These are phyloP conservation scores for Ophiostoma ulmi DNA, from an alignment of 2,329 filamentous ascomycete species.

Conservation along the genomic window DNA sequence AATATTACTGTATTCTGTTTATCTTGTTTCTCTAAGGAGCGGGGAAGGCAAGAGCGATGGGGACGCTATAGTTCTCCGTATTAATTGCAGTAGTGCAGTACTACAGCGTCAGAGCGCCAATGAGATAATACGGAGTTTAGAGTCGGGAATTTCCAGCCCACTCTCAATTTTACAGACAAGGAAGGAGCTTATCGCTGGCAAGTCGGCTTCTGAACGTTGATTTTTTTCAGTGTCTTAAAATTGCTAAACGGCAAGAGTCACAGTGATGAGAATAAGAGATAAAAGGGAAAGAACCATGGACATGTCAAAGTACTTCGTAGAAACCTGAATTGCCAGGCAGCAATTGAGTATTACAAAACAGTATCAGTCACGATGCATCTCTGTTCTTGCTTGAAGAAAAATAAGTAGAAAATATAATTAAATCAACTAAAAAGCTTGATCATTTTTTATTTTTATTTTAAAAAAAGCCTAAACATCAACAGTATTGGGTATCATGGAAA, in stretches of 20 bases:
- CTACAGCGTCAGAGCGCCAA: background rate
- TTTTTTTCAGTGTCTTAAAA: background rate
- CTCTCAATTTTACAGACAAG: background rate
- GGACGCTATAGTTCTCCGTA: background rate
- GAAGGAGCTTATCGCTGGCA: constrained; percentile 1
- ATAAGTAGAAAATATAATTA: background rate
- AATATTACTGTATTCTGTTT: background rate
- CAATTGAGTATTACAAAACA: background rate
- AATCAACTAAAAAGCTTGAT: no score
- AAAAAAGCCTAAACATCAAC: no score
- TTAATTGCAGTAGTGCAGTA: background rate
- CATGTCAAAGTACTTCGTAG: background rate
- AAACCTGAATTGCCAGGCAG: background rate
- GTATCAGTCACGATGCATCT: background rate
- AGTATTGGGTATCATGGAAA: no score
- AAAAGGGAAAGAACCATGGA: background rate
- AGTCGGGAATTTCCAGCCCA: background rate
- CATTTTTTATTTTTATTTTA: no score
- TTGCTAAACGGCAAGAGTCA: constrained; percentile 8
- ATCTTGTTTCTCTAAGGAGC: constrained; percentile 10
- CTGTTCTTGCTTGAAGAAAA: no score
- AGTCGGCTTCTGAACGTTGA: background rate
- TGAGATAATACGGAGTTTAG: constrained; percentile 9
- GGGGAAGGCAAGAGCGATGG: constrained; percentile 7
- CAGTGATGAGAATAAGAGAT: background rate